phyloP scores from a whole-genome alignment of 148 eudicot genomes.

The Chenopodium quinoa region DNA sequence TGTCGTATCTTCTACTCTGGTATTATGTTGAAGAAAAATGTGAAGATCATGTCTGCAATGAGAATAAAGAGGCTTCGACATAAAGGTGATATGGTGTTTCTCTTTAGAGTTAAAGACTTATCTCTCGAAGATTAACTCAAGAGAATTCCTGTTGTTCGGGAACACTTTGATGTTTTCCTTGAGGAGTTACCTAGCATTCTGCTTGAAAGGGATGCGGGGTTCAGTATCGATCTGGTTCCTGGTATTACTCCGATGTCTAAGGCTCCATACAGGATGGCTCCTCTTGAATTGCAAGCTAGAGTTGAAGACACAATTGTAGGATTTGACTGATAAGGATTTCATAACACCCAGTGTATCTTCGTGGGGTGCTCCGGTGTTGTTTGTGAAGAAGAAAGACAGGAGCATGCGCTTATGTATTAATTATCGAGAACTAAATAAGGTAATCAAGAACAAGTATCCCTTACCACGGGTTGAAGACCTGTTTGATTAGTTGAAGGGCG shows the following conservation, averaged over 20 bases:
- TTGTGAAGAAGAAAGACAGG: too few species aligned
- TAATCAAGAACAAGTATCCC: not conserved
- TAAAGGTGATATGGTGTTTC: not conserved
- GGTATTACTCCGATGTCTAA: not conserved
- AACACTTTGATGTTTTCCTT: not conserved
- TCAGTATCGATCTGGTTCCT: not conserved
- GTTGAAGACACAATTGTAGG: not conserved
- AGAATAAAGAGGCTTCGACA: not conserved
- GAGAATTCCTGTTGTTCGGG: not conserved
- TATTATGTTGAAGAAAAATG: not conserved
- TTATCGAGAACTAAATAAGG: not conserved
- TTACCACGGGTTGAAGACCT: not conserved
- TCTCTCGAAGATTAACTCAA: not conserved
- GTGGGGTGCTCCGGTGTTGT: not conserved
- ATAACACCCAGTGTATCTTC: not conserved
- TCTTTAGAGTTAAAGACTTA: not conserved
- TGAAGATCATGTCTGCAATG: not conserved
- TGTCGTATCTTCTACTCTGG: not conserved
- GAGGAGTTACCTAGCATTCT: not conserved
- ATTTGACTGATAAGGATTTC: not conserved
- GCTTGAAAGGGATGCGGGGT: not conserved
- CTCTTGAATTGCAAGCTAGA: not conserved
- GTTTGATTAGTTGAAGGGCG: not conserved
- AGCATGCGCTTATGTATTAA: not conserved
- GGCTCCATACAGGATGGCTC: not conserved